Base-by-base conservation (phyloP, 768 basidiomycete genomes). In the Xerocomus brunneocitrinus region DNA sequence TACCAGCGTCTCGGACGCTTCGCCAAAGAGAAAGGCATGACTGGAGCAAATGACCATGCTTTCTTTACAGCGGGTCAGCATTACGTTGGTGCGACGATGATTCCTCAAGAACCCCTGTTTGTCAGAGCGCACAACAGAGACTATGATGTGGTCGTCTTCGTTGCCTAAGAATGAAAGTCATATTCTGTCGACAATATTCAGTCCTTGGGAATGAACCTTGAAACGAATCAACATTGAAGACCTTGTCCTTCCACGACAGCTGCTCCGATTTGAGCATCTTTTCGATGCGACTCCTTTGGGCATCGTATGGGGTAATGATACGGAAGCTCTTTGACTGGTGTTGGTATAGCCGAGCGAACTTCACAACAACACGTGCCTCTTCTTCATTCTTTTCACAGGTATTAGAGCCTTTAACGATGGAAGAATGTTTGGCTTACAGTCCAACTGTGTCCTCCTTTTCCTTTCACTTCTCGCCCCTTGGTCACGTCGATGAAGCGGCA, bases 271-370 rank as follows among this genome's bases (percentile, higher is more conserved):
- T 76, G 66, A 92, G 79, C 5, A 55, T 59, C 1, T 65, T 60
- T 66, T 91, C 87, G 62, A 92, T 78, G 13, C 60, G 53, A 49
- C 63, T 75, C 14, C 86, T 72, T 63, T 92, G 90, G 1, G 74
- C 81, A 62, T 87, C 87, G 72, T 92, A 92, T 0, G 89, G 90
- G 5, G 86, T 90, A 45, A 93, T 85, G 49, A 92, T 80, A 43
- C 78, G 75, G 70, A 78, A 91, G 0, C 64, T 58, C 50, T 73
- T 66, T 2, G 71, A 66, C 61, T 82, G 67, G 38, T 87, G 77
- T 39, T 82, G 67, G 38, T 87, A 77, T 39, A 78, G 67, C 40
- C 59, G 56, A 50, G 83, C 83, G 50, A 91, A 67, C 42, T 78
- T 73, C 12, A 85, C 60, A 22, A 84, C 76, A 49, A 76, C 71